Conservation (phyloP, 1,284 basidiomycete genomes). For the Apiotrichum sp. region DNA sequence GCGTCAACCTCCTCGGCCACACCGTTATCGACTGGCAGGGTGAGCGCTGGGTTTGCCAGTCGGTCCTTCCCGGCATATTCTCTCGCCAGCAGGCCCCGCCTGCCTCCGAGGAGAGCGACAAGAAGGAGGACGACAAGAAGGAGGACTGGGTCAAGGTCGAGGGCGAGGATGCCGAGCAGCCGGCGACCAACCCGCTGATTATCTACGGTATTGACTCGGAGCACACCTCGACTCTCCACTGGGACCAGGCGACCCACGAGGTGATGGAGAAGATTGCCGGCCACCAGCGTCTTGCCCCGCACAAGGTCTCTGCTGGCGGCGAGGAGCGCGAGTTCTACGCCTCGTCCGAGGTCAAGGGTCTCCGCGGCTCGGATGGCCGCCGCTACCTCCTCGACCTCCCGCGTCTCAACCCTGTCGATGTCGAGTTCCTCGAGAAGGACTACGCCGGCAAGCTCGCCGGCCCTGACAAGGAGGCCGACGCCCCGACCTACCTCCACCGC, state of each 20-base stretch:
- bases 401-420: constrained; percentile 52
- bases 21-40: constrained; percentile 56
- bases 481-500: constrained; percentile 51
- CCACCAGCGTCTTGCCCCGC: constrained; percentile 51
- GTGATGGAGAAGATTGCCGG: constrained; percentile 52
- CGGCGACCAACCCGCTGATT: constrained; percentile 47
- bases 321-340: constrained; percentile 51
- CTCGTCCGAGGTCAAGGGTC: constrained; percentile 55
- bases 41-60: constrained; percentile 56
- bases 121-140: constrained; percentile 34
- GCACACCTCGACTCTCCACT: constrained; percentile 48
- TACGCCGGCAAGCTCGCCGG: constrained; percentile 37
- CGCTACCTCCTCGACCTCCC: constrained; percentile 55
- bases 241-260: constrained; percentile 51
- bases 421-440: constrained; percentile 55
- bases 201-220: constrained; percentile 56
- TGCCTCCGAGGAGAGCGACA: constrained; percentile 12
- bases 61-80: constrained; percentile 55
- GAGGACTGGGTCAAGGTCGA: constrained; percentile 48
- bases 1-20: constrained; percentile 68
- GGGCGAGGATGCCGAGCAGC: constrained; percentile 61
- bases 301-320: constrained; percentile 50
- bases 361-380: constrained; percentile 54
- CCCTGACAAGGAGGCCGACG: constrained; percentile 22
- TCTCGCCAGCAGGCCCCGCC: constrained; percentile 35